phyloP scores from a whole-genome alignment of 371 early-diverging fungal species.

The Mortierella sp. region DNA sequence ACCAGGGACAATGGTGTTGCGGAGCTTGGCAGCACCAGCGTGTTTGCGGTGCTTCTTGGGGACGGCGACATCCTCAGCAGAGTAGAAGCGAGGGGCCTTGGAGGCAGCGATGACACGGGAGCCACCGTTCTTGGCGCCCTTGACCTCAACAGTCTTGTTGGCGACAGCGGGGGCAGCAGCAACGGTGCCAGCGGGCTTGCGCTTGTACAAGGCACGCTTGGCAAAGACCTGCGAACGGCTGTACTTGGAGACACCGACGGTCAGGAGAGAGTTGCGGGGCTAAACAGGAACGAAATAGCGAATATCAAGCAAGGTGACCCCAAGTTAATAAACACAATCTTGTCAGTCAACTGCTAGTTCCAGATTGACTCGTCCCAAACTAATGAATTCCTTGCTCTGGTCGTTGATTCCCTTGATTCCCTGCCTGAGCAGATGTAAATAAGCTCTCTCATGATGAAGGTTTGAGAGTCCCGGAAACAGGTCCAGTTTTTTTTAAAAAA shows the following conservation, averaged over 20 bases:
- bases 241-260: slow-evolving; percentile 86
- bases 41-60: slow-evolving; percentile 90
- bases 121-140: slow-evolving; percentile 89
- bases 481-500: too few species aligned
- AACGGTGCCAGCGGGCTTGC: slow-evolving; percentile 71
- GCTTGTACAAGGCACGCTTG: slow-evolving; percentile 91
- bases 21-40: slow-evolving; percentile 79
- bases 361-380: too few species aligned
- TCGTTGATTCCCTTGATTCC: too few species aligned
- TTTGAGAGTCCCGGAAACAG: too few species aligned
- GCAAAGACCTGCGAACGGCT: slow-evolving; percentile 85
- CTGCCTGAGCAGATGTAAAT: too few species aligned
- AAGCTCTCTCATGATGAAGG: too few species aligned
- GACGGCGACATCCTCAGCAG: slow-evolving; percentile 86
- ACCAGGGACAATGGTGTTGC: slow-evolving; percentile 95
- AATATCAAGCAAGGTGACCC: not conserved
- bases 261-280: slow-evolving; percentile 84
- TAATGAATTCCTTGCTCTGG: too few species aligned
- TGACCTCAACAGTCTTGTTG: slow-evolving; percentile 81
- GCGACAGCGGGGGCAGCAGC: slow-evolving; percentile 66
- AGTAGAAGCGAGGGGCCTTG: slow-evolving; percentile 87
- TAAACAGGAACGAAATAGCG: slow-evolving; percentile 62
- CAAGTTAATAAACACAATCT: too few species aligned
- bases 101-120: slow-evolving; percentile 80
- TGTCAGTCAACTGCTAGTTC: too few species aligned